Evolutionary conservation across 805 yeast genomes (phyloP).

Genomic region (Yarrowia sp.): DNA sequence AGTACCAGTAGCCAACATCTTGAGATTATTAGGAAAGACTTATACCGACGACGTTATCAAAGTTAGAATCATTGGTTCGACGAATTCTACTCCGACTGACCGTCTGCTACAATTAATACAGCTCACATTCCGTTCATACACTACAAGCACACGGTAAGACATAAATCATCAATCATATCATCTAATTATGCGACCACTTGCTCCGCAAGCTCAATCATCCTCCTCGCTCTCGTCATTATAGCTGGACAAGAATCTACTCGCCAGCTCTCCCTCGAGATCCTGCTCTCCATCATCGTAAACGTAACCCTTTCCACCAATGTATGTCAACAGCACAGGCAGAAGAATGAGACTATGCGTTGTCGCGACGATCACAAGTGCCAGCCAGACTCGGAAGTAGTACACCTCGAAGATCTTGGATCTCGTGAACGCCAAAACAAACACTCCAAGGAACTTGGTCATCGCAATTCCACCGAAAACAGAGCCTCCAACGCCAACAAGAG

Average conservation of each 20-base stretch:
- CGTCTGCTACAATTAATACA: no score
- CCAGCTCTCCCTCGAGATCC: conserved; percentile 36
- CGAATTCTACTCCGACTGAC: no score
- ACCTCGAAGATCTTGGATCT: conserved; percentile 83
- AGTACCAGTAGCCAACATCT: no score
- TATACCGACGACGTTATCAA: no score
- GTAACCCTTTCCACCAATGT: conserved; percentile 60
- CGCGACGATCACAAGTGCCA: conserved; percentile 71
- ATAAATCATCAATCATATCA: background rate
- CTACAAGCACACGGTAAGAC: no score
- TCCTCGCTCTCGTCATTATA: background rate
- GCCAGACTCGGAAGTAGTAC: conserved; percentile 95
- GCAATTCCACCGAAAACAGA: conserved; percentile 90
- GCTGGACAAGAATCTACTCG: conserved; percentile 30
- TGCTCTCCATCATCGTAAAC: conserved; percentile 40
- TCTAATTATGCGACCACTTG: no score
- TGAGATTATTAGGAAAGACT: no score
- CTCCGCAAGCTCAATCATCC: conserved; percentile 1
- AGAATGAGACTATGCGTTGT: conserved; percentile 75
- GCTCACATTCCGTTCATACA: no score
- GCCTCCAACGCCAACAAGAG: conserved; percentile 79
- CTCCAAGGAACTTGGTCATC: conserved; percentile 84
- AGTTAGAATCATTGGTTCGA: no score
- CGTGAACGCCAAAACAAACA: conserved; percentile 81
- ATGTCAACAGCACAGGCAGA: conserved; percentile 69